These are phyloP conservation scores for Corylus heterophylla DNA, from an alignment of 306 rosid genomes.

Conservation along the genomic window DNA sequence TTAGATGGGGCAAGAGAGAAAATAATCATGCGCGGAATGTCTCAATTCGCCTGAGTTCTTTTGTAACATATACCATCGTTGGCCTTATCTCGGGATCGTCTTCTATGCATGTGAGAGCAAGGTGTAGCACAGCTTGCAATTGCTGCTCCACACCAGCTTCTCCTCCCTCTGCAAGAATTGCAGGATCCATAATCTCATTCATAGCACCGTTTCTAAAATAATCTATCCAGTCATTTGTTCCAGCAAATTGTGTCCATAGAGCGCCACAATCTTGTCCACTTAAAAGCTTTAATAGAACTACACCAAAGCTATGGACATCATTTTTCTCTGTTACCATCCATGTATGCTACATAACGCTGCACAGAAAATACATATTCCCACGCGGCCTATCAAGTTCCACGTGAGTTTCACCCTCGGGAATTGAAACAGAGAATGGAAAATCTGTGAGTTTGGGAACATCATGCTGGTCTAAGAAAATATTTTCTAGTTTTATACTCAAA, in stretches of 20 bases:
- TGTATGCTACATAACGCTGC: neutral
- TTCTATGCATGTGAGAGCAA: neutral
- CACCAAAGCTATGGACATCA: slow-evolving; percentile 21
- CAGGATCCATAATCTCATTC: neutral
- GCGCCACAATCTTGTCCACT: neutral
- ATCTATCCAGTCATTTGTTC: too few relatives aligned
- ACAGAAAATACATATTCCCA: too few relatives aligned
- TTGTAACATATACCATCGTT: neutral
- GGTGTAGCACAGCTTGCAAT: neutral
- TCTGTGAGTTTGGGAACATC: neutral
- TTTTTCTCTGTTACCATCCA: neutral
- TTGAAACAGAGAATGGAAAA: slow-evolving; percentile 12
- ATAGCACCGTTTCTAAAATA: neutral
- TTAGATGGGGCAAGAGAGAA: neutral
- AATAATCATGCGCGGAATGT: neutral
- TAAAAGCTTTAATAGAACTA: neutral
- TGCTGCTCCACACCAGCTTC: neutral
- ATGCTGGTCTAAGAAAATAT: slow-evolving; percentile 5
- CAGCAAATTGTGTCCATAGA: neutral
- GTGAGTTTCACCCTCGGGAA: slow-evolving; percentile 9
- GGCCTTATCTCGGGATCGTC: neutral
- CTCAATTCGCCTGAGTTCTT: neutral
- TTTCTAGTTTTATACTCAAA: neutral
- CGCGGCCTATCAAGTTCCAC: neutral
- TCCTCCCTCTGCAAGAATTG: neutral